phyloP scores from a whole-genome alignment of 768 basidiomycete genomes.

The Chiua virens region DNA sequence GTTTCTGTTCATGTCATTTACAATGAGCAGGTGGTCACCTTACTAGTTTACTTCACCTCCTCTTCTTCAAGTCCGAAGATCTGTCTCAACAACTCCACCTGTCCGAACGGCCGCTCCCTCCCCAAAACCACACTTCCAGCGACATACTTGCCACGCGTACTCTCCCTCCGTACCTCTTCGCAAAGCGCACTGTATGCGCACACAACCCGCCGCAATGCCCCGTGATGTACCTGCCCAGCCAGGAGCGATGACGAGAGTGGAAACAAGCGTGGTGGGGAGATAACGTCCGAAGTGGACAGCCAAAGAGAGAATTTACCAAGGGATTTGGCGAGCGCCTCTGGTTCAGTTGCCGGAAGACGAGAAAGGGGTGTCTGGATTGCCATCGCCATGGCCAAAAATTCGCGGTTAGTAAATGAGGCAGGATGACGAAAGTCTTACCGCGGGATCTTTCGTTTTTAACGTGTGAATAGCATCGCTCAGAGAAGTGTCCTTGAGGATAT shows the following conservation, averaged over 20 bases:
- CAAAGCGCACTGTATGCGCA: conserved; percentile 71
- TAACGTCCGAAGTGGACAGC: conserved; percentile 80
- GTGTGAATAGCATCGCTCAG: conserved; percentile 26
- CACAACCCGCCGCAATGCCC: conserved; percentile 67
- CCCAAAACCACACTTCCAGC: conserved; percentile 86
- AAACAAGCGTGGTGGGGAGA: conserved; percentile 77
- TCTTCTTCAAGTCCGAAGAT: conserved; percentile 73
- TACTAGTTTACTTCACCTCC: no score
- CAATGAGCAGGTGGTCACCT: no score
- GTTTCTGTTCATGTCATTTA: no score
- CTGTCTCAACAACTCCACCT: conserved; percentile 69
- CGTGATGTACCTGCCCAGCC: conserved; percentile 70
- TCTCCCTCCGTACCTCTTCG: conserved; percentile 72
- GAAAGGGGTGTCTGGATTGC: conserved; percentile 67
- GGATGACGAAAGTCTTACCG: conserved; percentile 10
- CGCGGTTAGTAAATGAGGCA: neutral
- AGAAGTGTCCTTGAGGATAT: conserved; percentile 29
- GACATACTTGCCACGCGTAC: conserved; percentile 65
- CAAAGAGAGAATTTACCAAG: conserved; percentile 77
- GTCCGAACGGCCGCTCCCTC: conserved; percentile 81
- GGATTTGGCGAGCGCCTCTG: conserved; percentile 58
- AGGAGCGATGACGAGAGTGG: conserved; percentile 68
- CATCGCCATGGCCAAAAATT: neutral
- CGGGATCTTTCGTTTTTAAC: conserved; percentile 22
- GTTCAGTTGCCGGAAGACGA: conserved; percentile 59